A percentile compares a stretch with the other conserved stretches of the same genome.
Evolutionary conservation across 768 basidiomycete species (phyloP).

Genomic region (Rhizopogon vesiculosus): DNA sequence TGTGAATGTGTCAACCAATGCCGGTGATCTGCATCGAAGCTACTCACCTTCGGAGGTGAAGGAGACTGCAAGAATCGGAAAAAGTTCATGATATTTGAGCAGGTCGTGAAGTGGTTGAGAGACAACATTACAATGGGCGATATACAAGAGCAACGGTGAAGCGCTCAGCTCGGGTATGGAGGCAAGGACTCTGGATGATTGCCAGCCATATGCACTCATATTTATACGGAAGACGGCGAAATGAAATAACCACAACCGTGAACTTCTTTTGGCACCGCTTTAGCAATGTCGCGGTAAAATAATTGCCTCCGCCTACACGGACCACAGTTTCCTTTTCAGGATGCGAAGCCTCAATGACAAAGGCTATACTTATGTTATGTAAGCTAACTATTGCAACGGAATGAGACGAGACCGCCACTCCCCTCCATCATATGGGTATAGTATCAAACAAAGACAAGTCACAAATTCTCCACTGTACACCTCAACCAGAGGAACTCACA

Average conservation of each 20-base stretch:
- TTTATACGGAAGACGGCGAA: conserved; percentile 19
- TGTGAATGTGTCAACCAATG: conserved; percentile 13
- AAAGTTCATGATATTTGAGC: conserved; percentile 20
- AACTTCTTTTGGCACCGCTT: too few relatives aligned
- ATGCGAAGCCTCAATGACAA: background rate
- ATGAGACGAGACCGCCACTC: background rate
- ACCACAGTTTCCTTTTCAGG: conserved; percentile 1
- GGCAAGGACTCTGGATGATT: background rate
- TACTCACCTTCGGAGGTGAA: conserved; percentile 21
- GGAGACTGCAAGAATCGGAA: conserved; percentile 18
- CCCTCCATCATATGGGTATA: too few relatives aligned
- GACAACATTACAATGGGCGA: conserved; percentile 8
- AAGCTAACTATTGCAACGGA: too few relatives aligned
- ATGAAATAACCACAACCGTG: background rate
- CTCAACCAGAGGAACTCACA: too few relatives aligned
- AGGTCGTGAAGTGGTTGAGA: conserved; percentile 15
- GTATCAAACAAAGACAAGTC: too few relatives aligned
- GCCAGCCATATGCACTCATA: background rate
- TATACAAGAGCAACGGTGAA: background rate
- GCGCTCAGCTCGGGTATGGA: background rate
- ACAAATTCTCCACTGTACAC: background rate
- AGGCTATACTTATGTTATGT: background rate
- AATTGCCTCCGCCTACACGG: conserved; percentile 8
- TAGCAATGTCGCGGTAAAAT: too few relatives aligned
- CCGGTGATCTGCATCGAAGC: background rate